These are phyloP conservation scores for Lycium ferocissimum DNA, from an alignment of 257 asterid genomes.

Conservation along the genomic window DNA sequence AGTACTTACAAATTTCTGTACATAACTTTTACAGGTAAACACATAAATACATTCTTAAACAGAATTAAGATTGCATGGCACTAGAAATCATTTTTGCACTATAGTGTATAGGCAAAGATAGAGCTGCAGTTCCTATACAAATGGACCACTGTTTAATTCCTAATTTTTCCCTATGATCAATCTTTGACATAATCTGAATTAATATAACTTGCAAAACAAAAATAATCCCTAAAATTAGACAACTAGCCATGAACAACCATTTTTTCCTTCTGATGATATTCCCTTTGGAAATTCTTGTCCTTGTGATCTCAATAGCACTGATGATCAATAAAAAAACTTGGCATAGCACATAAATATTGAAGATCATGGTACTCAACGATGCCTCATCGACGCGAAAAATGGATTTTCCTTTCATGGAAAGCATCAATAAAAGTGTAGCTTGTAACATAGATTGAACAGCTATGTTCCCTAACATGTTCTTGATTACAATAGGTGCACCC, in stretches of 20 bases:
- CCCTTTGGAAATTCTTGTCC: neutral
- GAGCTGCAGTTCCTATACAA: conserved; percentile 43
- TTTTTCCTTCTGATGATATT: neutral
- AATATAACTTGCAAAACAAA: conserved; percentile 33
- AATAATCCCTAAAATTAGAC: conserved; percentile 11
- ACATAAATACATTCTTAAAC: neutral
- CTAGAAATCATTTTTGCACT: conserved; percentile 34
- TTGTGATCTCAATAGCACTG: conserved; percentile 31
- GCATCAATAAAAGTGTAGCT: conserved; percentile 30
- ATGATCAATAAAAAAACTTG: conserved; percentile 50
- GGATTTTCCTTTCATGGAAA: conserved; percentile 39
- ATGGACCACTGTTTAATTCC: conserved; percentile 43
- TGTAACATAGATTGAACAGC: conserved; percentile 43
- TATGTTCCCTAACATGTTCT: conserved; percentile 42
- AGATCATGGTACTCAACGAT: conserved; percentile 36
- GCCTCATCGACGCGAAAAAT: conserved; percentile 29
- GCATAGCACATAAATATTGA: conserved; percentile 43
- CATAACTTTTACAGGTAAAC: neutral
- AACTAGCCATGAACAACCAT: neutral
- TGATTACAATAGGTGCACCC: conserved; percentile 37
- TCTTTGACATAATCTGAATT: conserved; percentile 35
- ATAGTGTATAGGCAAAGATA: conserved; percentile 40
- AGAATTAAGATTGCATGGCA: neutral
- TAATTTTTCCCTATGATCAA: conserved; percentile 39
- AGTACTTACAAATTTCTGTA: neutral